Evolutionary conservation across 768 basidiomycete species (phyloP).

Genomic region (Serendipita sp.): DNA sequence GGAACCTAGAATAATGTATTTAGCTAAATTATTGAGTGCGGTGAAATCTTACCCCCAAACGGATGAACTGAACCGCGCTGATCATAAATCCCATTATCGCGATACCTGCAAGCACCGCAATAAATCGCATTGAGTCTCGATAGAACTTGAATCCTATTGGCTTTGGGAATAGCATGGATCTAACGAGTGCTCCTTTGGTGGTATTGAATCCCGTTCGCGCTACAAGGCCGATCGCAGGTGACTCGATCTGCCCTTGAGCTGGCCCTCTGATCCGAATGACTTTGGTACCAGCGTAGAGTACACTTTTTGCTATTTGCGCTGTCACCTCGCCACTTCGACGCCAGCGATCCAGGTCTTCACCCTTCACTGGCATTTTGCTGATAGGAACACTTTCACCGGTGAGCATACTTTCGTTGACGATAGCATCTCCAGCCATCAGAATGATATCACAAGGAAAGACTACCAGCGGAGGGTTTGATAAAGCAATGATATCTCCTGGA

Average conservation of each 20-base stretch:
- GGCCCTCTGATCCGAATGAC: conserved; percentile 70
- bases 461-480: conserved; percentile 57
- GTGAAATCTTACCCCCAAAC: conserved; percentile 51
- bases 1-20: conserved; percentile 35
- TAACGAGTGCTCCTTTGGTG: conserved; percentile 86
- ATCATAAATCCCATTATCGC: conserved; percentile 82
- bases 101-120: conserved; percentile 78
- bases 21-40: conserved; percentile 7
- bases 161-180: conserved; percentile 97
- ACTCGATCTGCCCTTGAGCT: conserved; percentile 32
- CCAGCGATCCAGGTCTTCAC: conserved; percentile 60
- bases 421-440: conserved; percentile 87
- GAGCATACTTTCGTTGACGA: conserved; percentile 98
- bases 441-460: conserved; percentile 81
- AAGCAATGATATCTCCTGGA: conserved; percentile 81
- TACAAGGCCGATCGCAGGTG: conserved; percentile 65
- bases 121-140: conserved; percentile 79
- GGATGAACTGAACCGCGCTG: conserved; percentile 81
- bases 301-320: conserved; percentile 58
- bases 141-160: conserved; percentile 99
- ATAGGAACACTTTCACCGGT: conserved; percentile 98
- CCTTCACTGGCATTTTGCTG: conserved; percentile 71
- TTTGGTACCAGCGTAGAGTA: conserved; percentile 79
- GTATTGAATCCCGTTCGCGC: conserved; percentile 86
- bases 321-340: conserved; percentile 39